A percentile compares a stretch with the other conserved stretches of the same genome.
phyloP scores from a whole-genome alignment of 225 moss, liverwort and hornwort species.

The Climacium dendroides region DNA sequence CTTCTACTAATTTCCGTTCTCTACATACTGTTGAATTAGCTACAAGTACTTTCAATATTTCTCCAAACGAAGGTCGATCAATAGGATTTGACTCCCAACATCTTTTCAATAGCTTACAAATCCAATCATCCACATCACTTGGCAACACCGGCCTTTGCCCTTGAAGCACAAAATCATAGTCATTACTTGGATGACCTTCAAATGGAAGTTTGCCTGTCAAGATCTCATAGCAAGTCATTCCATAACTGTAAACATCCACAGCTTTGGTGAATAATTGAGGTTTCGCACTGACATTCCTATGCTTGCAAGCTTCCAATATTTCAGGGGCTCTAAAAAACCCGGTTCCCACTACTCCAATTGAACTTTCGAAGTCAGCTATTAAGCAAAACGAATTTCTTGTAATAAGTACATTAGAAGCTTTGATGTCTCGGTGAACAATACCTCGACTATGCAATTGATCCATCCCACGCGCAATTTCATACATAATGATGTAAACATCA shows the following conservation, averaged over 20 bases:
- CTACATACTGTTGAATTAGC: rapidly evolving
- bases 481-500: rapidly evolving
- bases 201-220: not conserved
- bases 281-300: rapidly evolving
- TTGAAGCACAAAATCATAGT: rapidly evolving
- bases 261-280: not conserved
- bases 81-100: rapidly evolving
- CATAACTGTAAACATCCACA: not conserved
- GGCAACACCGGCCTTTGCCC: not conserved
- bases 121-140: not conserved
- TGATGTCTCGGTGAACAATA: not conserved
- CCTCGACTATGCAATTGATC: not conserved
- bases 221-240: not conserved
- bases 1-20: rapidly evolving
- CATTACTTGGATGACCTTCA: not conserved
- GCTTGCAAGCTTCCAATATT: not conserved
- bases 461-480: not conserved
- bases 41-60: not conserved
- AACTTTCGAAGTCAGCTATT: not conserved
- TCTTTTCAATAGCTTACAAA: rapidly evolving
- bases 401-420: too few relatives aligned
- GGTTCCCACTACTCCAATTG: rapidly evolving
- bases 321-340: not conserved
- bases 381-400: too few relatives aligned
- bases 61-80: not conserved